These are phyloP conservation scores for Globisporangium orthogonon DNA, from an alignment of 352 stramenopile species.

Conservation along the genomic window DNA sequence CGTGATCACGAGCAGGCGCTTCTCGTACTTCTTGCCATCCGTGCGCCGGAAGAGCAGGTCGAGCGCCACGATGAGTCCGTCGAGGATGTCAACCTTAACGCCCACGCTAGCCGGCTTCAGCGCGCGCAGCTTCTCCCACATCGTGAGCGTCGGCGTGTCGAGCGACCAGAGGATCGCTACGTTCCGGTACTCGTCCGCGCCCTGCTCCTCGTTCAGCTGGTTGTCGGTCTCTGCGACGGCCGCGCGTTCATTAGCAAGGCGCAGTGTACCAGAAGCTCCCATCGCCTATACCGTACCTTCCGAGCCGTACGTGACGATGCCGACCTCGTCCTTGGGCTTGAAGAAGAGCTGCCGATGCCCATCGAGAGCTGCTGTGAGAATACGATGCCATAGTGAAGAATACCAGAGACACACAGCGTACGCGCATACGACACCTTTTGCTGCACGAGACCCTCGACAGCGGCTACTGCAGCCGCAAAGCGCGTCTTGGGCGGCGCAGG, in stretches of 20 bases:
- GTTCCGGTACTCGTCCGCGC: constrained; percentile 46
- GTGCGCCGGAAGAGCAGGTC: constrained; percentile 72
- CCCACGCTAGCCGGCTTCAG: constrained; percentile 21
- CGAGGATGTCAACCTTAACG: constrained; percentile 63
- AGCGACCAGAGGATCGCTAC: constrained; percentile 55
- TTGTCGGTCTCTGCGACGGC: constrained; percentile 56
- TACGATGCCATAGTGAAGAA: background rate
- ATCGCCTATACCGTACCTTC: constrained; percentile 17
- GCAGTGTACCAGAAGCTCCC: too few relatives aligned
- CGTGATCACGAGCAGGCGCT: constrained; percentile 69
- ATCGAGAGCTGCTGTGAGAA: too few relatives aligned
- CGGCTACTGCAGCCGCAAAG: constrained; percentile 50
- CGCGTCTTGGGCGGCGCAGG: constrained; percentile 28
- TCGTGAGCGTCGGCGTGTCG: constrained; percentile 49
- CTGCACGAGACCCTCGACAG: constrained; percentile 57
- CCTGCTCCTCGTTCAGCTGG: constrained; percentile 70
- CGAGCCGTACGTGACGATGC: constrained; percentile 70
- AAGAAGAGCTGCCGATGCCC: constrained; percentile 47
- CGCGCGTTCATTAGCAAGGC: too few relatives aligned
- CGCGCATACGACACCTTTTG: constrained; percentile 39
- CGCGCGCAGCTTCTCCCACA: constrained; percentile 49
- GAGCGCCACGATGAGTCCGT: constrained; percentile 77
- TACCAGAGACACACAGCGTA: background rate
- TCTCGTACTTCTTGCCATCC: constrained; percentile 75
- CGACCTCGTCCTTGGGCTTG: constrained; percentile 74